Evolutionary conservation across 2,329 filamentous ascomycete genomes (phyloP), one percentile per base, ranked within the genome.

Genomic region (Keithomyces neogunnii): DNA sequence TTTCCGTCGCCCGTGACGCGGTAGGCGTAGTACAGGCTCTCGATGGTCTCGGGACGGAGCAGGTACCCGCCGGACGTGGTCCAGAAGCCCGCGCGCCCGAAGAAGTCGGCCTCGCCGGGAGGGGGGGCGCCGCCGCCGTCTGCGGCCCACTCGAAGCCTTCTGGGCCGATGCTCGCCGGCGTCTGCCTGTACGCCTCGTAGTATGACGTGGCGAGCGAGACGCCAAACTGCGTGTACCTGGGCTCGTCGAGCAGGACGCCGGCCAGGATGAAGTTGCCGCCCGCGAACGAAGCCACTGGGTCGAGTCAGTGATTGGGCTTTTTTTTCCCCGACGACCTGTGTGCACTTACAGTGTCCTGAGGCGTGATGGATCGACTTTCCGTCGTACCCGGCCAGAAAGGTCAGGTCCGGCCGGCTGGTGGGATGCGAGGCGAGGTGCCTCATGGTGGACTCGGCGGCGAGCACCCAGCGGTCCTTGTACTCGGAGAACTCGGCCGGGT

Each of bases 21-120:
- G 72, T 88, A 95, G 2, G 89, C 88, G 66, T 95, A 93, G 75
- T 95, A 95, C 66, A 85, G 85, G 59, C 82, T 86, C 71, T 95
- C 89, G 35, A 95, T 77, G 3, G 91, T 88, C 68, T 95, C 89
- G 1, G 89, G 86, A 0, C 89, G 80, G 29, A 95, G 77, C 4
- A 84, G 70, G 65, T 95, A 95, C 3, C 66, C 61, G 0, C 35
- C 40, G 29, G 31, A 39, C 19, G 9, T 30, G 44, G 47, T 29
- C 50, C 50, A 54, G 47, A 52, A 52, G 31, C 71, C 62, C 36
- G 73, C 69, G 0, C 69, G 75, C 62, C 89, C 82, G 69, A 82
- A 95, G 72, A 88, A 95, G 3, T 89, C 89, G 1, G 81, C 73
- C 55, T 69, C 62, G 3, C 77, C 61, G 67, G 80, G 76, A 3